phyloP scores from a whole-genome alignment of 192 early-diverging fungal species.

The Kickxella alabastrina region DNA sequence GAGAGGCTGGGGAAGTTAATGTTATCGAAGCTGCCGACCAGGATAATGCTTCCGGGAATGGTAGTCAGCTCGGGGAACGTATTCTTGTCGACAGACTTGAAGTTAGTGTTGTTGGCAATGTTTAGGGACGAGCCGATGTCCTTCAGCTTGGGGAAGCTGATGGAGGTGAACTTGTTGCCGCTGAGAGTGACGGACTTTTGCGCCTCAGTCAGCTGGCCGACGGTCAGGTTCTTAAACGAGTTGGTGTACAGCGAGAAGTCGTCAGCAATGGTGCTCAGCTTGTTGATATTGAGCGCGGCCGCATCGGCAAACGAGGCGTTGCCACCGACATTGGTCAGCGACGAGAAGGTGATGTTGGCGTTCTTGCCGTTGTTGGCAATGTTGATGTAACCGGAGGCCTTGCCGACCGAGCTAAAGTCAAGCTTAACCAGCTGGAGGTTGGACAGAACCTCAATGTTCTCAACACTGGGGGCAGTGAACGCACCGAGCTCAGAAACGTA shows the following conservation, averaged over 20 bases:
- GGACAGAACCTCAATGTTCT: constrained; percentile 55
- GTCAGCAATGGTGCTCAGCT: constrained; percentile 47
- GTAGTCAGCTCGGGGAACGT: constrained; percentile 56
- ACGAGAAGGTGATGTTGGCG: constrained; percentile 45
- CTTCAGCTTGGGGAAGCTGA: constrained; percentile 56
- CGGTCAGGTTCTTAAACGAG: constrained; percentile 49
- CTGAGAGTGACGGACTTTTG: constrained; percentile 57
- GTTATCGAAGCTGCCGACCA: constrained; percentile 60
- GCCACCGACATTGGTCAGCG: constrained; percentile 51
- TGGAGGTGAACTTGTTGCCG: constrained; percentile 55
- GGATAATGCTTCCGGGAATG: constrained; percentile 58
- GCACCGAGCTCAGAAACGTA: constrained; percentile 41
- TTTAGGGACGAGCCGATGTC: constrained; percentile 60
- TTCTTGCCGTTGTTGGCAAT: constrained; percentile 56
- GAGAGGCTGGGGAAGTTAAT: constrained; percentile 54
- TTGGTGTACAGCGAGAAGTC: constrained; percentile 63
- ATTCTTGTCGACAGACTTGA: constrained; percentile 45
- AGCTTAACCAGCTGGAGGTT: constrained; percentile 54
- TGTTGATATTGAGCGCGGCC: constrained; percentile 40
- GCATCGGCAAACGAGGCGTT: constrained; percentile 61
- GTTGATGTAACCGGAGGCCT: constrained; percentile 51
- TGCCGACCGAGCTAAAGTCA: constrained; percentile 48
- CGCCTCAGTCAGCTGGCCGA: constrained; percentile 48
- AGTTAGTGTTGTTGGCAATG: constrained; percentile 62
- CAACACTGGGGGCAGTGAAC: constrained; percentile 31